Conservation (phyloP, 495 filamentous ascomycete species). For the Annulohypoxylon maeteangense region DNA sequence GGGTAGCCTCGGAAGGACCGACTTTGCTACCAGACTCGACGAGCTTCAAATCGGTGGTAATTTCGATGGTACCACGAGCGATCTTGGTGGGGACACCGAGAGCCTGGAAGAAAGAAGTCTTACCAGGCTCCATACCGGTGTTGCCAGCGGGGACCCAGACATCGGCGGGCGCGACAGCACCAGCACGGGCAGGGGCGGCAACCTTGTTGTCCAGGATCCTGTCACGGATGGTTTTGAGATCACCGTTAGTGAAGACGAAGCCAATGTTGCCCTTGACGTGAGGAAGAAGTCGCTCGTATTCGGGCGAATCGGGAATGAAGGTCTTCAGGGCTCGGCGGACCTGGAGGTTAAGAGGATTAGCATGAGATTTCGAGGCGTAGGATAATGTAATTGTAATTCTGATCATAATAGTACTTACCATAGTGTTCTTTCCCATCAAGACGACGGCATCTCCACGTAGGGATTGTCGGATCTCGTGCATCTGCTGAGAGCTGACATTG, state of each 20-base stretch:
- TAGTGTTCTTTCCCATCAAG: constrained; percentile 99
- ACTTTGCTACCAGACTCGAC: constrained; percentile 93
- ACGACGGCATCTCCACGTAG: constrained; percentile 91
- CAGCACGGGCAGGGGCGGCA: constrained; percentile 94
- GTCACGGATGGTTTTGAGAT: constrained; percentile 89
- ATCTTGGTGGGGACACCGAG: constrained; percentile 99
- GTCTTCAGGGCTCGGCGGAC: constrained; percentile 97
- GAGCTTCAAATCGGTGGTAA: constrained; percentile 96
- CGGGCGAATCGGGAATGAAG: constrained; percentile 88
- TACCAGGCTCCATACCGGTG: constrained; percentile 99
- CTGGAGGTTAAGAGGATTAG: constrained; percentile 51
- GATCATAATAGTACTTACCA: constrained; percentile 67
- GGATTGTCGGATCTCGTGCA: constrained; percentile 97
- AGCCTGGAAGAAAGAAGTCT: constrained; percentile 99
- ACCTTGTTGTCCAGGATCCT: constrained; percentile 97
- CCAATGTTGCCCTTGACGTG: constrained; percentile 97
- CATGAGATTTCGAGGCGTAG: background rate
- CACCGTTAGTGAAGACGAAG: constrained; percentile 99
- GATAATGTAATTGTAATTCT: background rate
- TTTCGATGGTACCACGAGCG: constrained; percentile 99
- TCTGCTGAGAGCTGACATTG: constrained; percentile 99
- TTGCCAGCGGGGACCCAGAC: constrained; percentile 95
- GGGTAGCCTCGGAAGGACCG: constrained; percentile 96
- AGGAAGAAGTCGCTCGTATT: constrained; percentile 96
- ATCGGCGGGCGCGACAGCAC: constrained; percentile 91